phyloP scores from a whole-genome alignment of 352 stramenopile species.

The Pythium inflatum region DNA sequence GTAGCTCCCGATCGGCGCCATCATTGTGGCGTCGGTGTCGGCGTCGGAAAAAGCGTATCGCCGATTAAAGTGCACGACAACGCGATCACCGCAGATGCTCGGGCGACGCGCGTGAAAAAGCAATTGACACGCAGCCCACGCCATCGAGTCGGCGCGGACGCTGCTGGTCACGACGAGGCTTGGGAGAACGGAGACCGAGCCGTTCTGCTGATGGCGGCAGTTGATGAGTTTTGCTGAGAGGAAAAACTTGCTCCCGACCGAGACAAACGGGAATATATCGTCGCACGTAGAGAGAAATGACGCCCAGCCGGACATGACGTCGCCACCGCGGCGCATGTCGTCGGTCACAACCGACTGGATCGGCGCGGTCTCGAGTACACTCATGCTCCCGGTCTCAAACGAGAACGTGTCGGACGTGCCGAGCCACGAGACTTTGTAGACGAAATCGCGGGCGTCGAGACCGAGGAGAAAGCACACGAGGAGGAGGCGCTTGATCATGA shows the following conservation, averaged over 20 bases:
- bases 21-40: constrained; percentile 26
- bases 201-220: constrained; percentile 17
- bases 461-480: too few species aligned
- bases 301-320: constrained; percentile 35
- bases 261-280: not conserved
- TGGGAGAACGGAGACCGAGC: not conserved
- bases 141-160: constrained; percentile 53
- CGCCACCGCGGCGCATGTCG: not conserved
- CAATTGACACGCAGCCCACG: constrained; percentile 61
- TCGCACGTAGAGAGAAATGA: constrained; percentile 42
- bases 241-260: constrained; percentile 11
- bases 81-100: constrained; percentile 56
- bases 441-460: constrained; percentile 50
- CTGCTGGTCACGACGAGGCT: constrained; percentile 44
- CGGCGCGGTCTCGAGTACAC: constrained; percentile 21
- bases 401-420: constrained; percentile 48
- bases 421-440: constrained; percentile 63
- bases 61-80: constrained; percentile 53
- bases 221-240: constrained; percentile 27
- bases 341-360: not conserved
- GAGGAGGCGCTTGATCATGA: too few species aligned
- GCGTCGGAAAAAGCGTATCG: constrained; percentile 47
- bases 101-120: constrained; percentile 55
- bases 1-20: constrained; percentile 46
- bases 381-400: constrained; percentile 38